Conservation (phyloP, 305 asterid genomes). For the Rubia peregrina region DNA sequence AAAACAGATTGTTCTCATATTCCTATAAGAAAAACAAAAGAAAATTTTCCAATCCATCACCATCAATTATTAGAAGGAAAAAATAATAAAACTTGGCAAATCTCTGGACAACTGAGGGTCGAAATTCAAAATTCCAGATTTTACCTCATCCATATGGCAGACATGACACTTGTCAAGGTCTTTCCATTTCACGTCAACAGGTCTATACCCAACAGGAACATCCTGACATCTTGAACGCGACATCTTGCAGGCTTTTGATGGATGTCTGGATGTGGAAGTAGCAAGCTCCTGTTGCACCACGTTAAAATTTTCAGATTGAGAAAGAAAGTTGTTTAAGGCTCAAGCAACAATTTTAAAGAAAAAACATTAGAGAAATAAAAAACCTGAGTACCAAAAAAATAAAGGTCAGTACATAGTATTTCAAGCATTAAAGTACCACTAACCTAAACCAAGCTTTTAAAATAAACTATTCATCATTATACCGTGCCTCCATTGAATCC, state of each 20-base stretch:
- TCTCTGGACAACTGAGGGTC: constrained; percentile 1
- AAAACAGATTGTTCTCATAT: constrained; percentile 91
- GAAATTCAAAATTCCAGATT: constrained; percentile 17
- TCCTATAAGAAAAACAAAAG: constrained; percentile 48
- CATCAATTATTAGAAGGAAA: background rate
- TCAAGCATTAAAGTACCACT: background rate
- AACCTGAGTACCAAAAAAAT: background rate
- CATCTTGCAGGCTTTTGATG: constrained; percentile 44
- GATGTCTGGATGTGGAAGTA: constrained; percentile 35
- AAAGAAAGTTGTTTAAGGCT: constrained; percentile 14
- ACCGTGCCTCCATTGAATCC: background rate
- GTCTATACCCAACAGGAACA: constrained; percentile 57
- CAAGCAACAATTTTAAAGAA: background rate
- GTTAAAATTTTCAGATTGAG: constrained; percentile 19
- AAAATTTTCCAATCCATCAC: constrained; percentile 25
- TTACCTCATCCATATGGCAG: constrained; percentile 99
- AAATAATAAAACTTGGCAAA: background rate
- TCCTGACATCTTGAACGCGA: constrained; percentile 45
- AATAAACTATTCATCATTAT: background rate
- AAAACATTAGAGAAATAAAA: background rate
- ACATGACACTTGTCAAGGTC: constrained; percentile 99
- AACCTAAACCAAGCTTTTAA: background rate
- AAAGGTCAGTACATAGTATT: background rate
- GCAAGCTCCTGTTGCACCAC: constrained; percentile 62
- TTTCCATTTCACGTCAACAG: constrained; percentile 88